These are phyloP conservation scores for Persicaria tinctoria DNA, from an alignment of 148 eudicot genomes.

Conservation along the genomic window DNA sequence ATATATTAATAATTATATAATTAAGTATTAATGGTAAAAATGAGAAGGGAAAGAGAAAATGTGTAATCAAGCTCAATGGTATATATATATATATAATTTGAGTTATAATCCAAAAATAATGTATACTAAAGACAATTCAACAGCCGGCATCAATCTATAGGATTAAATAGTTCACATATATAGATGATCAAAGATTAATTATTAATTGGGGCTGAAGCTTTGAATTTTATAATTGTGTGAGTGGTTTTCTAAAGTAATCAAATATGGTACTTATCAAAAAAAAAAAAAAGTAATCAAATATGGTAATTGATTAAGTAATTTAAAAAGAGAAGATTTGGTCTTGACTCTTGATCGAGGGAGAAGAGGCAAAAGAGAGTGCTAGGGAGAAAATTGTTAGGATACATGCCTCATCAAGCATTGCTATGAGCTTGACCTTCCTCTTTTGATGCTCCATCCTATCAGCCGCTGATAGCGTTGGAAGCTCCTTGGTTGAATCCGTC, in stretches of 20 bases:
- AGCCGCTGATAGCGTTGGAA: conserved; percentile 34
- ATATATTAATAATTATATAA: background rate
- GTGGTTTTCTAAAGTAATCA: background rate
- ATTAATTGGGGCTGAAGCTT: background rate
- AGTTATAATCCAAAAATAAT: background rate
- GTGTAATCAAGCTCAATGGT: background rate
- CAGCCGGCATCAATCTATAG: background rate
- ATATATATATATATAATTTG: too few species aligned
- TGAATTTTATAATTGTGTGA: background rate
- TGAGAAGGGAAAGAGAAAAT: background rate
- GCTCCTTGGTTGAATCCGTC: background rate
- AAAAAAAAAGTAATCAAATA: too few species aligned
- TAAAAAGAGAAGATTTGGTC: conserved; percentile 21
- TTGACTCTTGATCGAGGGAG: conserved; percentile 17
- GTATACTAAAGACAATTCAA: background rate
- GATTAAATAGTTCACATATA: background rate
- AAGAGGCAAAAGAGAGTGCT: background rate
- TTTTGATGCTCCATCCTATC: conserved; percentile 67
- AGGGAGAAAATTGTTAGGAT: background rate
- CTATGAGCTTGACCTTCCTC: conserved; percentile 56
- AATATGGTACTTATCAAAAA: too few species aligned
- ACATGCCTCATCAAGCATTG: conserved; percentile 76
- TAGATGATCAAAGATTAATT: background rate
- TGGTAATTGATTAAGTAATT: conserved; percentile 1
- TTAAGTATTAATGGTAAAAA: background rate